These are phyloP conservation scores for Talaromyces stipitatus DNA, from an alignment of 495 filamentous ascomycete species.

Conservation along the genomic window DNA sequence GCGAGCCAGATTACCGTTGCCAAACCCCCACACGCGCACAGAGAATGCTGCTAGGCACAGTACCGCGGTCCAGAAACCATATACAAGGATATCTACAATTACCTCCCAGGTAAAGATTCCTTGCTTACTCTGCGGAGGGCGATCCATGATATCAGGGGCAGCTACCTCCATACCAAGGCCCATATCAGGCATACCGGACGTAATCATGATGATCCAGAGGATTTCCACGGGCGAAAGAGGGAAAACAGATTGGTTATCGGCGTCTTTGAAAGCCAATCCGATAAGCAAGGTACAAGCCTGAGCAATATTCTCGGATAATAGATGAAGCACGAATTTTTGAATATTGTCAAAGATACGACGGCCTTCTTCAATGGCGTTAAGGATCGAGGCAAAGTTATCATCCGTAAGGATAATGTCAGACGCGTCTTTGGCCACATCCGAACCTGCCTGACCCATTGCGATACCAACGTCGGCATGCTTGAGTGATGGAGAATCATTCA, in stretches of 20 bases:
- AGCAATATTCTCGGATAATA: constrained; percentile 66
- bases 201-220: constrained; percentile 74
- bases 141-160: constrained; percentile 57
- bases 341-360: constrained; percentile 71
- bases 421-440: constrained; percentile 82
- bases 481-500: constrained; percentile 78
- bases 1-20: constrained; percentile 53
- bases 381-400: constrained; percentile 79
- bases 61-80: constrained; percentile 62
- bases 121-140: constrained; percentile 57
- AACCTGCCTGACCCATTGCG: constrained; percentile 70
- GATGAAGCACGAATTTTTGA: constrained; percentile 69
- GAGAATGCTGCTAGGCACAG: constrained; percentile 60
- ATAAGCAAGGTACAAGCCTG: constrained; percentile 61
- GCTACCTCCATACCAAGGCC: constrained; percentile 65
- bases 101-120: constrained; percentile 66
- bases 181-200: constrained; percentile 66
- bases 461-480: constrained; percentile 80
- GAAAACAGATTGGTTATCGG: constrained; percentile 55
- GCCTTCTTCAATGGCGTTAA: constrained; percentile 66
- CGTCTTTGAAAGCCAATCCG: constrained; percentile 65
- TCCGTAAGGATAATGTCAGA: constrained; percentile 74
- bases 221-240: constrained; percentile 67
- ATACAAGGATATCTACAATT: constrained; percentile 59
- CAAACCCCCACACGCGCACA: constrained; percentile 59